A percentile compares a stretch with the other conserved stretches of the same genome.
These are phyloP conservation scores for Fusarium annulatum DNA, from an alignment of 2,329 filamentous ascomycete species.

Conservation along the genomic window DNA sequence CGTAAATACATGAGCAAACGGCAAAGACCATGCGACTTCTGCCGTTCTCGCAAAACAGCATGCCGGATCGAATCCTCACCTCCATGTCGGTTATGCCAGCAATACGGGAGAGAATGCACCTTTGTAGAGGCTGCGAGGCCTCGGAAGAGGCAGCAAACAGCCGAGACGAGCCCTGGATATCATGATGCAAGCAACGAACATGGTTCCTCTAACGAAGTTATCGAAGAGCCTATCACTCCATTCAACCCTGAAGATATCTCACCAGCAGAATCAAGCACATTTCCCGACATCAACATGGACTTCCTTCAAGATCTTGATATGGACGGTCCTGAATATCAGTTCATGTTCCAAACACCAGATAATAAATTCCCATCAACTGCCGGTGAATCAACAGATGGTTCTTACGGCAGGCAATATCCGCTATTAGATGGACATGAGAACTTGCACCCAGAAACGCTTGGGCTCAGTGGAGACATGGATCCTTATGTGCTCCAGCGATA, in stretches of 20 bases:
- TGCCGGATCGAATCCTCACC: not conserved
- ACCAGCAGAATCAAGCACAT: not conserved
- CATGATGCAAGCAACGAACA: rapidly evolving
- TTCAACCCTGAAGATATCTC: not conserved
- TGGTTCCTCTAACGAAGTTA: rapidly evolving
- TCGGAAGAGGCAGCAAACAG: not conserved
- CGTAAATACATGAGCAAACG: conserved; percentile 18
- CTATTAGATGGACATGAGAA: too few species aligned
- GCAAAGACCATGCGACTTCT: conserved; percentile 11
- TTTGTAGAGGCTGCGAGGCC: not conserved
- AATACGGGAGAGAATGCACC: not conserved
- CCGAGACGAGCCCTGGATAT: not conserved
- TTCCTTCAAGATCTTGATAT: conserved; percentile 5
- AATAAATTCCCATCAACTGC: rapidly evolving
- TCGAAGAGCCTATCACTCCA: rapidly evolving
- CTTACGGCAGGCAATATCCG: too few species aligned
- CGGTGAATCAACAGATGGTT: not conserved
- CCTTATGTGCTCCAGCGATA: not conserved
- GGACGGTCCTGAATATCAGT: not conserved
- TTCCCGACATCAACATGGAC: not conserved
- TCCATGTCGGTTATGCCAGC: not conserved
- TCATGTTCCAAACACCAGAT: not conserved
- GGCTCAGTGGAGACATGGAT: not conserved
- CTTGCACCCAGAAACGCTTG: too few species aligned
- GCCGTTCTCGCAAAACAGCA: not conserved